Conservation (phyloP, 768 basidiomycete species). For the Epithele typhae region DNA sequence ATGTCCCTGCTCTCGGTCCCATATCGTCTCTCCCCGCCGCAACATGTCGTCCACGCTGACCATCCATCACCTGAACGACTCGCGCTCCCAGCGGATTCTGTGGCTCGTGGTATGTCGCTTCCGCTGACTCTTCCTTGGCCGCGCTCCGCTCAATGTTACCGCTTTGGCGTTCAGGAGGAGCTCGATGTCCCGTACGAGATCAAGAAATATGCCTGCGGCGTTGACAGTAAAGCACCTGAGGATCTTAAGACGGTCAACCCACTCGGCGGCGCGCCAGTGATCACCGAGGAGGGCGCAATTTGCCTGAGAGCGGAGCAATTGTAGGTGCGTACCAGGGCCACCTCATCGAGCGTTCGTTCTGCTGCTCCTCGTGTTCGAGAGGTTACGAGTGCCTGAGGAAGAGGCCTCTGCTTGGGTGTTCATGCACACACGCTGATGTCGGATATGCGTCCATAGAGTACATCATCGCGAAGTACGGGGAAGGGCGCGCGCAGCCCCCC, state of each 20-base stretch:
- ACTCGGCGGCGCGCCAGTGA: constrained; percentile 33
- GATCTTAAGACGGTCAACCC: constrained; percentile 31
- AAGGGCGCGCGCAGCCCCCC: constrained; percentile 18
- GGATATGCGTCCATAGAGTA: too few relatives aligned
- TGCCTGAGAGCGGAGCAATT: constrained; percentile 37
- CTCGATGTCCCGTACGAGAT: constrained; percentile 36
- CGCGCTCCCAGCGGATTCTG: constrained; percentile 45
- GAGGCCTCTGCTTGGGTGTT: too few relatives aligned
- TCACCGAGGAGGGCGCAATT: constrained; percentile 33
- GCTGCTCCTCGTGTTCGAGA: too few relatives aligned
- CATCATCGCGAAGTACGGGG: constrained; percentile 31
- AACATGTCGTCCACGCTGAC: constrained; percentile 13
- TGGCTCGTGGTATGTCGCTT: constrained; percentile 48
- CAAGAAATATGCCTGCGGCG: constrained; percentile 26
- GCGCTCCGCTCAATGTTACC: too few relatives aligned
- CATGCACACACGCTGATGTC: too few relatives aligned
- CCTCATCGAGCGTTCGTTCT: too few relatives aligned
- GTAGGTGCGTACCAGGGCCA: constrained; percentile 27
- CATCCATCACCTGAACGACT: constrained; percentile 44
- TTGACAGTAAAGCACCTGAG: constrained; percentile 23
- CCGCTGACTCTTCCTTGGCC: too few relatives aligned
- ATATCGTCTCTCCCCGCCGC: too few relatives aligned
- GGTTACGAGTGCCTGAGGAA: too few relatives aligned
- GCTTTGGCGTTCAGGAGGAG: constrained; percentile 38
- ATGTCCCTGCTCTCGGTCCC: too few relatives aligned